These are phyloP conservation scores for Ophiostoma ips DNA, from an alignment of 2,329 filamentous ascomycete genomes.

Conservation along the genomic window DNA sequence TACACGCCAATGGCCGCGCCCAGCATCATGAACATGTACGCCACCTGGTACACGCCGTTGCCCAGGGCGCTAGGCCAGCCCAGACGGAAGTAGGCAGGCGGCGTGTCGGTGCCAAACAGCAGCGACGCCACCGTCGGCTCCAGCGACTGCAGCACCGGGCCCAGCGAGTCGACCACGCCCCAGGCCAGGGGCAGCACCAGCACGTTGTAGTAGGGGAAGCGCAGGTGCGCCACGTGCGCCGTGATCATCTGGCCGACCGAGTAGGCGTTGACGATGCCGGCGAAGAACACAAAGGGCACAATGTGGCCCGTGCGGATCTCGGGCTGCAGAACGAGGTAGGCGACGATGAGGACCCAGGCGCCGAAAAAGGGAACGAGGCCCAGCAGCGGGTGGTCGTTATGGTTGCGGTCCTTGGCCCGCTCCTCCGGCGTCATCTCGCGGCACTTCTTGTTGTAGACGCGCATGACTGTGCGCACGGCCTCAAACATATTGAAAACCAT, in stretches of 20 bases:
- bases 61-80: slow-evolving; percentile 70
- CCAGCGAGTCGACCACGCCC: slow-evolving; percentile 68
- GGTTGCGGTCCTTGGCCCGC: slow-evolving; percentile 1
- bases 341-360: slow-evolving; percentile 62
- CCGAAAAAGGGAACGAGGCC: slow-evolving; percentile 71
- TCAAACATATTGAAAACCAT: slow-evolving; percentile 74
- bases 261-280: slow-evolving; percentile 85
- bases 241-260: slow-evolving; percentile 92
- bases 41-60: slow-evolving; percentile 70
- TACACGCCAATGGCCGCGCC: slow-evolving; percentile 83
- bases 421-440: slow-evolving; percentile 20
- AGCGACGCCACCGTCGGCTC: slow-evolving; percentile 19
- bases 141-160: slow-evolving; percentile 46
- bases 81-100: slow-evolving; percentile 15
- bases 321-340: slow-evolving; percentile 76
- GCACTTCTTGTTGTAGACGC: slow-evolving; percentile 43
- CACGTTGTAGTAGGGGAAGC: slow-evolving; percentile 85
- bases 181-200: slow-evolving; percentile 63
- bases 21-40: slow-evolving; percentile 67
- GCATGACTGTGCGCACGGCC: slow-evolving; percentile 72
- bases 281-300: slow-evolving; percentile 79
- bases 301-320: slow-evolving; percentile 69
- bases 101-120: slow-evolving; percentile 4
- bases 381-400: slow-evolving; percentile 56
- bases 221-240: slow-evolving; percentile 75